Base-by-base conservation (phyloP, 2,329 filamentous ascomycete species). In the Exophiala dermatitidis region DNA sequence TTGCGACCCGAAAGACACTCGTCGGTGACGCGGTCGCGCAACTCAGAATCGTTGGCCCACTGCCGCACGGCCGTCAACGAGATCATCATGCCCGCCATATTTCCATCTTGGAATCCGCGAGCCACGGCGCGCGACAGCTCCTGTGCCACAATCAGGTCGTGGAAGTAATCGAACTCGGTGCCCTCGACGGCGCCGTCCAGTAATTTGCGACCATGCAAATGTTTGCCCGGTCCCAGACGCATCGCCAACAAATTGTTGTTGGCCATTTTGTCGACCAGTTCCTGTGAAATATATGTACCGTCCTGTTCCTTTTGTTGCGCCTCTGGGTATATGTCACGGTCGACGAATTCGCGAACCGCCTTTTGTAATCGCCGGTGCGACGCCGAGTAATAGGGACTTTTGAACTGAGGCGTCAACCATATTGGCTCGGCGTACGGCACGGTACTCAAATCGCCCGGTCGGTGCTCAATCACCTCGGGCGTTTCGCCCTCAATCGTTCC, bases 341-440 rank as follows among this genome's bases (percentile, higher is more conserved):
- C 74, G 44, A 86, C 74, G 65, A 88, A 88, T 6, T 74, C 76
- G 37, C 84, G 81, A 63, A 83, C 82, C 54, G 78, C 80, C 64
- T 80, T 78, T 65, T 89, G 85, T 74, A 84, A 86, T 63, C 70
- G 71, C 5, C 74, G 73, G 64, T 89, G 85, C 2, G 80, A 80
- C 1, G 78, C 74, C 19, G 77, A 83, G 71, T 86, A 87, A 71
- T 88, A 86, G 6, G 85, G 81, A 57, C 77, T 84, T 68, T 85
- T 84, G 76, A 89, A 93, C 51, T 81, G 76, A 2, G 85, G 84
- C 2, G 82, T 80, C 60, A 95, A 74, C 90, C 90, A 95, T 50
- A 90, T 73, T 1, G 88, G 87, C 69, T 95, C 90, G 30, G 83
- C 88, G 65, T 95, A 95, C 31, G 89, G 90, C 0, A 95, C 86